Conservation (phyloP, 768 basidiomycete species). For the Boletus sensibilis region DNA sequence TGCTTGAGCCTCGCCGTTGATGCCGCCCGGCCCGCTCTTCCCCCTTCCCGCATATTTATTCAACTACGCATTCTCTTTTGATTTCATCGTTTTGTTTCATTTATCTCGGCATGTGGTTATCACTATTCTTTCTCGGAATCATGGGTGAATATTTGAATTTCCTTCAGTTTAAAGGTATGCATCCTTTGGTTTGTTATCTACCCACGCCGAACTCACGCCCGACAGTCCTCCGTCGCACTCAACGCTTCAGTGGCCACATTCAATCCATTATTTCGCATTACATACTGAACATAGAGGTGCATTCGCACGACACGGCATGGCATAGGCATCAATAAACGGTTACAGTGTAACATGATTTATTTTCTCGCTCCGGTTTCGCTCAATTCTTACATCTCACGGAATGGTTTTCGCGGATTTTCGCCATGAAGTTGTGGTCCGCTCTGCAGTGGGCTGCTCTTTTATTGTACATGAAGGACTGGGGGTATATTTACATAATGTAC, state of each 20-base stretch:
- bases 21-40: background rate
- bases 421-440: background rate
- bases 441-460: background rate
- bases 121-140: background rate
- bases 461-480: background rate
- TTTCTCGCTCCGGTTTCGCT: background rate
- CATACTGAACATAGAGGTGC: slow-evolving; percentile 13
- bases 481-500: background rate
- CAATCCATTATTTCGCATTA: slow-evolving; percentile 3
- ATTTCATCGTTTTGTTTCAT: background rate
- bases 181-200: background rate
- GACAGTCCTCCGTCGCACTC: background rate
- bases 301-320: slow-evolving; percentile 16
- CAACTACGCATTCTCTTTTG: background rate
- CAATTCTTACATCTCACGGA: background rate
- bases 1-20: slow-evolving; percentile 31
- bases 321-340: slow-evolving; percentile 3
- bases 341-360: slow-evolving; percentile 5
- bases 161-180: slow-evolving; percentile 2
- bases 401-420: background rate
- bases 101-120: slow-evolving; percentile 1
- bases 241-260: background rate
- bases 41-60: background rate
- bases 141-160: background rate
- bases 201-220: background rate